Evolutionary conservation across 345 rosid species (phyloP), one percentile per base, ranked within the genome.

Genomic region (Eucalyptus polybractea): DNA sequence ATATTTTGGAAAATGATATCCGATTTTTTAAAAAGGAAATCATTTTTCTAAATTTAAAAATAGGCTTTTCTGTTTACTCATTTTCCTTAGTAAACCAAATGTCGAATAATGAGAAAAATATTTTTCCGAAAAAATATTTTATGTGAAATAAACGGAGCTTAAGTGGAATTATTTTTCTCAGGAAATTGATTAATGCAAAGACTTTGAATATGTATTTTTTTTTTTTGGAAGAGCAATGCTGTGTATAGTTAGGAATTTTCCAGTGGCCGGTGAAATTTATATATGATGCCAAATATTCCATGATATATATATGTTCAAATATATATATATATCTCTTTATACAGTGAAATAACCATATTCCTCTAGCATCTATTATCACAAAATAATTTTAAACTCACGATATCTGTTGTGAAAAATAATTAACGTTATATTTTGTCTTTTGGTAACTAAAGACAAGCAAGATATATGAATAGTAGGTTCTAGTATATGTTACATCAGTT

Each of bases 71-170:
- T 5, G 42, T 40, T 40, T 1, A 54, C 25, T 54, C 3, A 22
- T 54, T 22, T 54, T 54, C 11, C 60, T 54, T 1, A 54, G 27
- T 54, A 22, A 22, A 54, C 60, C 60, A 21, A 54, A 54, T 54
- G 60, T 54, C 6, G 6, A 54, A 54, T 8, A 54, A 22, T 22
- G 60, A 54, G 27, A 22, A 54, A 54, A 54, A 22, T 22, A 54
- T 22, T 22, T 54, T 54, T 54, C 27, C 6, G 1, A 54, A 54
- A 54, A 0, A 53, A n/a, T 53, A 17, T 54, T 54, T 54, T 54
- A 0, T 0, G 1, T 0, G 1, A 54, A 54, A 22, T 54, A 54
- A 54, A 54, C 0, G 5, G 5, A 54, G 60, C 12, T 54, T 62
- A 62, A 62, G 0, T 62, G 16, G 0, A 62, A 62, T 62, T 62